phyloP scores from a whole-genome alignment of 2,329 filamentous ascomycete species.

The Aspergillus pseudonomiae region DNA sequence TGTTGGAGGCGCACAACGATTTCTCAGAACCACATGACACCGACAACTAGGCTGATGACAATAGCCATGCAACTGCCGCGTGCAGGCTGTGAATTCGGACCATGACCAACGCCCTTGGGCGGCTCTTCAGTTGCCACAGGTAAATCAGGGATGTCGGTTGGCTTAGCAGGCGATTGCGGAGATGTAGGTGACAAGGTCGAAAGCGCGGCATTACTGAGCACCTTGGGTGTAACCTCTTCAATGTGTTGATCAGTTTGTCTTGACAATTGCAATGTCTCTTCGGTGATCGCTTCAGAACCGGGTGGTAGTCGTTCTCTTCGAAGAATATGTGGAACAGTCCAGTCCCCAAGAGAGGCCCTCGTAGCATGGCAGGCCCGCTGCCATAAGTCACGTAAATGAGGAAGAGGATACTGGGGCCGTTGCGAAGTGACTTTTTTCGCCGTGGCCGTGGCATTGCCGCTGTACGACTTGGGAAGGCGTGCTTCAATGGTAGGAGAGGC shows the following conservation, averaged over 20 bases:
- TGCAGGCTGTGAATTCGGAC: conserved; percentile 30
- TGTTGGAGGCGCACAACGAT: not conserved
- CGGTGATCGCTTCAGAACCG: not conserved
- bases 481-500: conserved; percentile 12
- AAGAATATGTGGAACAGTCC: conserved; percentile 5
- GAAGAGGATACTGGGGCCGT: conserved; percentile 10
- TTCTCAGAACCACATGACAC: conserved; percentile 41
- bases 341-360: conserved; percentile 17
- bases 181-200: not conserved
- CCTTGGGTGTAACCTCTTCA: not conserved
- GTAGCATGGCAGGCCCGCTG: conserved; percentile 37
- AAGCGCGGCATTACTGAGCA: conserved; percentile 1
- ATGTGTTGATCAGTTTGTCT: not conserved
- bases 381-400: conserved; percentile 25
- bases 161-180: conserved; percentile 2
- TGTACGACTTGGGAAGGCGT: not conserved
- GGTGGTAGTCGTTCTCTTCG: not conserved
- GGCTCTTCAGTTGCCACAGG: conserved; percentile 22
- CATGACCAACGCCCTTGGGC: conserved; percentile 27
- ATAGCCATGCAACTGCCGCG: conserved; percentile 43
- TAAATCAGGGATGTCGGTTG: conserved; percentile 11
- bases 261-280: not conserved
- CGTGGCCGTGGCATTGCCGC: conserved; percentile 12
- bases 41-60: conserved; percentile 38
- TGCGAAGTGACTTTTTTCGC: not conserved